phyloP scores from a whole-genome alignment of 2,329 filamentous ascomycete species.

The Talaromyces sp. region DNA sequence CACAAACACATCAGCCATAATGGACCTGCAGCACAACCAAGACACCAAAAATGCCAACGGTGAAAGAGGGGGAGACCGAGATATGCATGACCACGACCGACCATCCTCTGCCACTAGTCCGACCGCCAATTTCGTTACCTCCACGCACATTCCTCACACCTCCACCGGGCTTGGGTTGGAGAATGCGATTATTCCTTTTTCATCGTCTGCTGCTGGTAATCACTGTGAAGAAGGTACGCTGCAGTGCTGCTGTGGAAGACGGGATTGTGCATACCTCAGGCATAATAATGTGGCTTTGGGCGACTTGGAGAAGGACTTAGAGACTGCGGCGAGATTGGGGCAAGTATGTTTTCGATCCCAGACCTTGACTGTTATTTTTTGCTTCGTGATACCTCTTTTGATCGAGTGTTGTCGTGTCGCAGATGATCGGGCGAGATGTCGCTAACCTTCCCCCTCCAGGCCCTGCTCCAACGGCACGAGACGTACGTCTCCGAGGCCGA shows the following conservation, averaged over 20 bases:
- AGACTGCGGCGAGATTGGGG: conserved; percentile 79
- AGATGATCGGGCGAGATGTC: conserved; percentile 14
- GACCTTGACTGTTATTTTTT: conserved; percentile 15
- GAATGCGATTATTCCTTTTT: conserved; percentile 11
- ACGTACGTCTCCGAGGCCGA: conserved; percentile 91
- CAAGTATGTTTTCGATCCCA: conserved; percentile 58
- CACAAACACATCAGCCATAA: neutral
- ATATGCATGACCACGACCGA: neutral
- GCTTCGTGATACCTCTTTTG: conserved; percentile 19
- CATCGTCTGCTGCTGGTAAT: neutral
- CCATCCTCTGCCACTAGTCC: neutral
- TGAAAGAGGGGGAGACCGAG: neutral
- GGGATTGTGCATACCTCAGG: conserved; percentile 74
- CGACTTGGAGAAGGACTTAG: conserved; percentile 81
- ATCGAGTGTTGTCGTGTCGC: neutral
- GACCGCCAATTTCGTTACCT: neutral
- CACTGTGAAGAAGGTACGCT: conserved; percentile 18
- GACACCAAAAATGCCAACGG: conserved; percentile 5
- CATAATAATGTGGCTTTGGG: conserved; percentile 77
- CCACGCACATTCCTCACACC: conserved; percentile 13
- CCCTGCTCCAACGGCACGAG: conserved; percentile 86
- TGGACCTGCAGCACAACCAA: conserved; percentile 11
- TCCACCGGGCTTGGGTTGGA: neutral
- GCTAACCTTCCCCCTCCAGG: conserved; percentile 77
- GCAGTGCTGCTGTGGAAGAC: conserved; percentile 79